These are phyloP conservation scores for sunflower (Helianthus annuus) DNA, from an alignment of 129 eudicot genomes.

Conservation along the genomic window DNA sequence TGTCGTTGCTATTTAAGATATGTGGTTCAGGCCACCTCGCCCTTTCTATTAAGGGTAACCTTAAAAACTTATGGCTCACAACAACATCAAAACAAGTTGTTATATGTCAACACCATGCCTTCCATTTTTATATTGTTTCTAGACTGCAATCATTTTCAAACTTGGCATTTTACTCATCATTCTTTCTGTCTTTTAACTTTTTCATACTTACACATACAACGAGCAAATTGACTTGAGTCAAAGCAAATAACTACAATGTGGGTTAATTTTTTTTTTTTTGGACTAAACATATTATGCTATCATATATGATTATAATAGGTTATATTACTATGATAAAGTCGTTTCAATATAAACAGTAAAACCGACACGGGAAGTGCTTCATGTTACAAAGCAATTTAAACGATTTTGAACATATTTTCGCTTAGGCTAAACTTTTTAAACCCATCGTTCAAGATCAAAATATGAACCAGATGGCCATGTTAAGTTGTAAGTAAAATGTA, in stretches of 20 bases:
- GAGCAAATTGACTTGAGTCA: not conserved
- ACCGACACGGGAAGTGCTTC: too few species aligned
- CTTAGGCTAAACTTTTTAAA: not conserved
- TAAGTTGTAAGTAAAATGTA: too few species aligned
- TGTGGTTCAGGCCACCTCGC: not conserved
- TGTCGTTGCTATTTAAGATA: conserved; percentile 25
- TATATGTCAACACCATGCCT: conserved; percentile 49
- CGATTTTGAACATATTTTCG: too few species aligned
- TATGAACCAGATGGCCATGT: too few species aligned
- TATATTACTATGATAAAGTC: not conserved
- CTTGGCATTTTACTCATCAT: conserved; percentile 10
- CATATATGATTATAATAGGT: not conserved
- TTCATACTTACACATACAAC: not conserved
- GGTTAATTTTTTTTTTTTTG: not conserved
- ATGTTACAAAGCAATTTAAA: too few species aligned
- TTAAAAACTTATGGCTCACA: conserved; percentile 15
- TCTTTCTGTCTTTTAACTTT: not conserved
- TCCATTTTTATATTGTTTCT: conserved; percentile 11
- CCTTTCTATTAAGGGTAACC: conserved; percentile 28
- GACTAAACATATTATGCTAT: not conserved
- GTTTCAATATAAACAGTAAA: not conserved
- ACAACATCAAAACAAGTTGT: conserved; percentile 25
- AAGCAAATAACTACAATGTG: not conserved
- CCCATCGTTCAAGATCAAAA: not conserved
- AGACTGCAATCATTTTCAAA: conserved; percentile 5